Conservation (phyloP, 2,329 filamentous ascomycete genomes). For the Shiraia bambusicola region DNA sequence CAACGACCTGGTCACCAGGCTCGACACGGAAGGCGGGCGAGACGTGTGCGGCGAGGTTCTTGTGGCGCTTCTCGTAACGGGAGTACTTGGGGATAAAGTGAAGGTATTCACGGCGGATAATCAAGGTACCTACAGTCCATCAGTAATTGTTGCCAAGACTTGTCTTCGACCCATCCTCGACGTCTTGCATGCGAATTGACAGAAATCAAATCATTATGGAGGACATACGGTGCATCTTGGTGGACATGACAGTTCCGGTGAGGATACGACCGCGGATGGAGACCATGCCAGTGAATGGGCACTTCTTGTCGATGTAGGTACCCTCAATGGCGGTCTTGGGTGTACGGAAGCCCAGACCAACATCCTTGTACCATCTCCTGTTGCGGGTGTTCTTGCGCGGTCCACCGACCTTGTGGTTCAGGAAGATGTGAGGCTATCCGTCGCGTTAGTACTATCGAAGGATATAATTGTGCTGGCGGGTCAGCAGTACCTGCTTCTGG, state of each 20-base stretch:
- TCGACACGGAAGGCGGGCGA: slow-evolving; percentile 99
- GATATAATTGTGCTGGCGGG: slow-evolving; percentile 14
- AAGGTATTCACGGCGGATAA: slow-evolving; percentile 99
- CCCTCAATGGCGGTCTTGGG: slow-evolving; percentile 99
- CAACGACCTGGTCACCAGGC: slow-evolving; percentile 98
- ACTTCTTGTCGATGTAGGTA: slow-evolving; percentile 99
- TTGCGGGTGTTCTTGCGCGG: slow-evolving; percentile 45
- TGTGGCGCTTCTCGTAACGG: slow-evolving; percentile 99
- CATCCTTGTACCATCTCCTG: slow-evolving; percentile 98
- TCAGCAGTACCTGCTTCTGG: slow-evolving; percentile 68
- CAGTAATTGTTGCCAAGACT: slow-evolving; percentile 19
- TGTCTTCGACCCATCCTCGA: background rate
- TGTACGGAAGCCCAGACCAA: slow-evolving; percentile 98
- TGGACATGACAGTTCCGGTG: slow-evolving; percentile 97
- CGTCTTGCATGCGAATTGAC: background rate
- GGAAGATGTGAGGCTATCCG: slow-evolving; percentile 96
- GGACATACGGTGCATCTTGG: slow-evolving; percentile 94
- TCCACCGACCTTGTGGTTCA: slow-evolving; percentile 90
- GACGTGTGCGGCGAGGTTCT: slow-evolving; percentile 99
- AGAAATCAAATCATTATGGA: background rate
- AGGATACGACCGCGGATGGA: slow-evolving; percentile 99
- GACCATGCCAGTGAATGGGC: slow-evolving; percentile 98
- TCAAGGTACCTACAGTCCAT: slow-evolving; percentile 63
- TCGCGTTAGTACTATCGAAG: slow-evolving; percentile 33
- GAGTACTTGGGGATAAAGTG: slow-evolving; percentile 99